Evolutionary conservation across 164 flowering plant genomes (phyloP).

Genomic region (Berberis thunbergii): DNA sequence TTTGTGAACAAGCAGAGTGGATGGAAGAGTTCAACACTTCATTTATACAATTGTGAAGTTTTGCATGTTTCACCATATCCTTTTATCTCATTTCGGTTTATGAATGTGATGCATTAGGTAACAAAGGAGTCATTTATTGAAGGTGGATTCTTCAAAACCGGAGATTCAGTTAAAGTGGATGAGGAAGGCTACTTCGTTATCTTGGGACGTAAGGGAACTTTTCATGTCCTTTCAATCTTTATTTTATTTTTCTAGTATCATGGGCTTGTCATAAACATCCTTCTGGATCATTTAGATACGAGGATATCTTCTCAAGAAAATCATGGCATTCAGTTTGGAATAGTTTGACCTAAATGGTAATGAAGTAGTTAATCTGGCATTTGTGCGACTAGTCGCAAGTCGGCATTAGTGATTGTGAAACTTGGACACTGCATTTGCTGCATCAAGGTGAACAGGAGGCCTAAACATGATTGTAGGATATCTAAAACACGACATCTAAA

Average conservation of each 20-base stretch:
- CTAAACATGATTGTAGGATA: no score
- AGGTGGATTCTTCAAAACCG: conserved; percentile 92
- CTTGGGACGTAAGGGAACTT: conserved; percentile 78
- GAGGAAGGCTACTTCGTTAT: conserved; percentile 95
- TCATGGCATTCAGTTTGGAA: no score
- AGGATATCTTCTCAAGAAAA: no score
- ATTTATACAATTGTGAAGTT: neutral
- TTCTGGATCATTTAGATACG: no score
- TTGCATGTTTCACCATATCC: neutral
- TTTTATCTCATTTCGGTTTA: conserved; percentile 1
- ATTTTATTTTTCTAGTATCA: neutral
- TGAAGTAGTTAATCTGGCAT: no score
- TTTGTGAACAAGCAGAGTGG: no score
- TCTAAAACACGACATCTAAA: no score
- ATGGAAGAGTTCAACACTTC: neutral
- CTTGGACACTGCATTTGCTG: no score
- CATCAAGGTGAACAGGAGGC: no score
- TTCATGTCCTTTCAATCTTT: neutral
- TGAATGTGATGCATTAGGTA: conserved; percentile 35
- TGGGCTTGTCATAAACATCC: neutral
- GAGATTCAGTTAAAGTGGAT: conserved; percentile 80
- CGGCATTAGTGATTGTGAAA: no score
- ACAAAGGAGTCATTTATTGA: conserved; percentile 75
- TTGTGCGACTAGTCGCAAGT: no score
- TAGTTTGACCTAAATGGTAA: no score